phyloP scores from a whole-genome alignment of 169 alveolate genomes.

The Babesia bigemina region DNA sequence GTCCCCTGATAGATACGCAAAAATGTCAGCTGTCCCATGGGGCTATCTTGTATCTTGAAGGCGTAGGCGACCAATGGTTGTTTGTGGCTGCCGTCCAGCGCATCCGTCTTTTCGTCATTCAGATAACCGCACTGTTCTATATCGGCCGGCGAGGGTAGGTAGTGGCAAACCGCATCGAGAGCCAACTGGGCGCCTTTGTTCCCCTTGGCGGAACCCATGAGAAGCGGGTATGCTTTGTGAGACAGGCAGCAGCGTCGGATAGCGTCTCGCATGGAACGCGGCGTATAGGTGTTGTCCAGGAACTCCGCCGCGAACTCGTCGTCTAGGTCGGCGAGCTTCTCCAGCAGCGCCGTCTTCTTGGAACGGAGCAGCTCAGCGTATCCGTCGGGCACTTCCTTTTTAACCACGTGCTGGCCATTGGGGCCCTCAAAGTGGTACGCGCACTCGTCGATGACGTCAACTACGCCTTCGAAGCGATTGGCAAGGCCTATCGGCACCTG shows the following conservation, averaged over 20 bases:
- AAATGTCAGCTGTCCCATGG: slow-evolving; percentile 90
- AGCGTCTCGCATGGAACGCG: slow-evolving; percentile 63
- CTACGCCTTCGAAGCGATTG: slow-evolving; percentile 87
- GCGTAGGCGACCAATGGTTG: slow-evolving; percentile 91
- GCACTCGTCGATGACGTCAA: slow-evolving; percentile 83
- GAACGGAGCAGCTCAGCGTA: slow-evolving; percentile 14
- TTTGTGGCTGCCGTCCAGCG: slow-evolving; percentile 22
- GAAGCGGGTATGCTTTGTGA: slow-evolving; percentile 85
- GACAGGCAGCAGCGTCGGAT: slow-evolving; percentile 79
- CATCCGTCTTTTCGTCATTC: slow-evolving; percentile 42
- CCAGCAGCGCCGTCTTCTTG: slow-evolving; percentile 9
- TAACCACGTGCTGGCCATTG: slow-evolving; percentile 79
- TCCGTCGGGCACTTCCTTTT: slow-evolving; percentile 82
- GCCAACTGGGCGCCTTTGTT: slow-evolving; percentile 93
- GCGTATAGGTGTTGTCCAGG: slow-evolving; percentile 72
- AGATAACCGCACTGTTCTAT: slow-evolving; percentile 57
- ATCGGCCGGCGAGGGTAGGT: slow-evolving; percentile 90
- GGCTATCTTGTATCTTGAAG: slow-evolving; percentile 90
- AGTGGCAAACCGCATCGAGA: slow-evolving; percentile 91
- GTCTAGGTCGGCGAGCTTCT: slow-evolving; percentile 89
- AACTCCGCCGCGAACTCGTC: slow-evolving; percentile 90
- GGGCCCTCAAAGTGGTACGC: slow-evolving; percentile 88
- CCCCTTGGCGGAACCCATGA: slow-evolving; percentile 94
- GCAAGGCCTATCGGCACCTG: slow-evolving; percentile 89
- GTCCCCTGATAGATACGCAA: slow-evolving; percentile 90